Evolutionary conservation across 2,329 filamentous ascomycete genomes (phyloP).

Genomic region (Cordyceps fumosorosea): DNA sequence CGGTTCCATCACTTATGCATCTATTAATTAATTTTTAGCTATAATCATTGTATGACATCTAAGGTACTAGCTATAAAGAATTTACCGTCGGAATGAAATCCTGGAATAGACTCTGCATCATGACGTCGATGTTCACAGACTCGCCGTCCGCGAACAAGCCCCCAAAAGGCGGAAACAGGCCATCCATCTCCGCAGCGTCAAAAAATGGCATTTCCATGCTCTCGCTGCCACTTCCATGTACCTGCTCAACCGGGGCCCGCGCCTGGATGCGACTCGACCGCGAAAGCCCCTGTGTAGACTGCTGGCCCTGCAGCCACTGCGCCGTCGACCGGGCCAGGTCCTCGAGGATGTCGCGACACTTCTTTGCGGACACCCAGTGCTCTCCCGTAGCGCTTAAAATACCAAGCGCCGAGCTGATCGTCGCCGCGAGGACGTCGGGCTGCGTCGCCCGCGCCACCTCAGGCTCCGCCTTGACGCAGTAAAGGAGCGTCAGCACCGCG

Average conservation of each 20-base stretch:
- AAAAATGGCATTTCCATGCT: not conserved
- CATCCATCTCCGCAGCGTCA: not conserved
- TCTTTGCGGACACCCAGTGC: conserved; percentile 44
- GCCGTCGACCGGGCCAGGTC: conserved; percentile 28
- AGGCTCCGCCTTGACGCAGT: conserved; percentile 42
- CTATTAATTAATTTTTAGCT: too few relatives aligned
- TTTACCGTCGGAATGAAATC: conserved; percentile 27
- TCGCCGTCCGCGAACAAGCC: conserved; percentile 24
- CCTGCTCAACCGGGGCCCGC: not conserved
- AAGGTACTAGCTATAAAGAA: too few relatives aligned
- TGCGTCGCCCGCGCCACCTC: conserved; percentile 31
- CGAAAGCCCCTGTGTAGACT: not conserved
- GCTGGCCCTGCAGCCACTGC: conserved; percentile 21
- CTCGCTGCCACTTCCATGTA: not conserved
- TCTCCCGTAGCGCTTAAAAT: conserved; percentile 45
- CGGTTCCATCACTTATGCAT: too few relatives aligned
- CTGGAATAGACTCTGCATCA: conserved; percentile 29
- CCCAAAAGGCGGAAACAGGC: conserved; percentile 19
- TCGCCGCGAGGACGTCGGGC: conserved; percentile 33
- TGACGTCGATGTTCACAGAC: conserved; percentile 25
- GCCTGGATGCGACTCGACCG: not conserved
- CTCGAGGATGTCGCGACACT: conserved; percentile 38
- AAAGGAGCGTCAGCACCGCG: conserved; percentile 42
- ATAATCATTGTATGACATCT: too few relatives aligned
- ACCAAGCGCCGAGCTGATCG: conserved; percentile 36